Conservation (phyloP, 768 basidiomycete species). For the Mycena rosella region DNA sequence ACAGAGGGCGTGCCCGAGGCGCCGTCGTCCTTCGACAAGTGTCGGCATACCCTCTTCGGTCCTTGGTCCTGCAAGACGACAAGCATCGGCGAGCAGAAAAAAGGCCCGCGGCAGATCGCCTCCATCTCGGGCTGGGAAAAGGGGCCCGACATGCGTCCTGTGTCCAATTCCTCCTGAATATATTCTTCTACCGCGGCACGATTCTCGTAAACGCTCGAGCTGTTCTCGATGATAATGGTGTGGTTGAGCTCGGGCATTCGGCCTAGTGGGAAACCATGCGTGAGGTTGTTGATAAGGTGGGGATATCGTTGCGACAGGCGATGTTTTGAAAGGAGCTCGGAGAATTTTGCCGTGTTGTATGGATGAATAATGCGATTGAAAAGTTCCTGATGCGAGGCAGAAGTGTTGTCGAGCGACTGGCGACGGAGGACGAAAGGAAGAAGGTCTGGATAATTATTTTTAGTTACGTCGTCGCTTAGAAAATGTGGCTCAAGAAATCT, state of each 20-base stretch:
- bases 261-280: slow-evolving; percentile 37
- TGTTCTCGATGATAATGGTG: slow-evolving; percentile 29
- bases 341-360: slow-evolving; percentile 47
- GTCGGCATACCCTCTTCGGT: no score
- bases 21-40: no score
- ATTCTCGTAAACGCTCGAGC: slow-evolving; percentile 21
- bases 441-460: slow-evolving; percentile 31
- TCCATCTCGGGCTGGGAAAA: neutral
- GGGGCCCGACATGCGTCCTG: slow-evolving; percentile 35
- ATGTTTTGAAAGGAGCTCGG: slow-evolving; percentile 37
- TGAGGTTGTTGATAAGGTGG: slow-evolving; percentile 44
- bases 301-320: slow-evolving; percentile 44
- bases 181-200: neutral
- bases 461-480: neutral
- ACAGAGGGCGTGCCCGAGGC: no score
- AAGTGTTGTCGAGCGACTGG: slow-evolving; percentile 10
- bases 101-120: slow-evolving; percentile 41
- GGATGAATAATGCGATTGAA: slow-evolving; percentile 46
- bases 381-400: slow-evolving; percentile 28
- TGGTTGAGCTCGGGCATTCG: neutral
- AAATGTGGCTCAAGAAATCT: slow-evolving; percentile 1
- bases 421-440: slow-evolving; percentile 32
- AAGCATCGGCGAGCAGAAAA: slow-evolving; percentile 42
- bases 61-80: slow-evolving; percentile 9
- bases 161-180: neutral